Conservation (phyloP, 73 alveolate genomes). For the Paramecium biaurelia region DNA sequence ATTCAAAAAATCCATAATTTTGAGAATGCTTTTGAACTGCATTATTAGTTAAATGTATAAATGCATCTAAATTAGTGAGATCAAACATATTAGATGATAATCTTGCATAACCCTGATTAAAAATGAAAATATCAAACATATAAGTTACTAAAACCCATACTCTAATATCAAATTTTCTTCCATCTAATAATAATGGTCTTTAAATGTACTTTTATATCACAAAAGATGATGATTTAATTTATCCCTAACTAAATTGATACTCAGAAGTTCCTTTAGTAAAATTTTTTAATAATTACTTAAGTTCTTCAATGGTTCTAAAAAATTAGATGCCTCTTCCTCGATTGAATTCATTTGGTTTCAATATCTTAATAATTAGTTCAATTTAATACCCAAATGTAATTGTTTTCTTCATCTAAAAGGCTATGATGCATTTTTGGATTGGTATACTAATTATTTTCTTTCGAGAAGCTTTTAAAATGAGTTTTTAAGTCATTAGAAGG, state of each 20-base stretch:
- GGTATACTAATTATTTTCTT: neutral
- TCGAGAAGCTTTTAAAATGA: neutral
- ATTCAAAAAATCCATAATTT: conserved; percentile 90
- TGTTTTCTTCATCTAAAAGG: neutral
- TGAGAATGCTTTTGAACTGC: conserved; percentile 86
- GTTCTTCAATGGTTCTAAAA: conserved; percentile 69
- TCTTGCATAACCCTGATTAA: conserved; percentile 91
- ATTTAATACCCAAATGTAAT: conserved; percentile 72
- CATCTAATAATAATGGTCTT: conserved; percentile 86
- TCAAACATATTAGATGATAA: conserved; percentile 79
- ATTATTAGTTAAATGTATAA: conserved; percentile 94
- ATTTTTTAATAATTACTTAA: conserved; percentile 63
- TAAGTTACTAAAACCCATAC: conserved; percentile 93
- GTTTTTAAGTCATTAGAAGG: neutral
- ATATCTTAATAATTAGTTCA: neutral
- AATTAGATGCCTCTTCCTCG: conserved; percentile 87
- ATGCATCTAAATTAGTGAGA: conserved; percentile 76
- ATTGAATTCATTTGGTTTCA: conserved; percentile 78
- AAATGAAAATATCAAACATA: conserved; percentile 78
- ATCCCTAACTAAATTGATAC: conserved; percentile 1
- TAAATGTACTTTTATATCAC: conserved; percentile 92
- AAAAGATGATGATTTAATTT: conserved; percentile 58
- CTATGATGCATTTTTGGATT: neutral
- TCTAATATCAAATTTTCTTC: conserved; percentile 95
- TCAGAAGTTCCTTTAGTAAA: conserved; percentile 59